phyloP scores from a whole-genome alignment of 2,329 filamentous ascomycete species.

The Furcasterigmium sp. region DNA sequence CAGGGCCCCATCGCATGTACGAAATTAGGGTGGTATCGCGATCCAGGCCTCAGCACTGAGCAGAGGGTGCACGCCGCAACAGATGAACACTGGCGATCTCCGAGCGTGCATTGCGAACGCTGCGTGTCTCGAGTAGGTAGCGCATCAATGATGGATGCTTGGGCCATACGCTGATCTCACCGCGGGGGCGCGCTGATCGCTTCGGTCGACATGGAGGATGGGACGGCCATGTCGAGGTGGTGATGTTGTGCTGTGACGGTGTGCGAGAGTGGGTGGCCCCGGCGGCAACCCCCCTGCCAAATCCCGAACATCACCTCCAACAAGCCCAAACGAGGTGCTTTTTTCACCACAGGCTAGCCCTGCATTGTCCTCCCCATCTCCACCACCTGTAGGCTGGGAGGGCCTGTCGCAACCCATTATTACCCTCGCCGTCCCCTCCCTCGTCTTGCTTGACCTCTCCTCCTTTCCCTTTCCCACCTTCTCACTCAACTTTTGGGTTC shows the following conservation, averaged over 20 bases:
- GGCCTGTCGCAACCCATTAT: constrained; percentile 21
- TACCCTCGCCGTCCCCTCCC: constrained; percentile 10
- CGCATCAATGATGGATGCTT: too few species aligned
- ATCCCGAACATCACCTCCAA: constrained; percentile 24
- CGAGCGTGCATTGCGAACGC: too few species aligned
- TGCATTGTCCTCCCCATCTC: not conserved
- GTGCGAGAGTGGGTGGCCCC: constrained; percentile 34
- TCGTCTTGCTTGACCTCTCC: constrained; percentile 6
- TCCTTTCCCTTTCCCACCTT: constrained; percentile 19
- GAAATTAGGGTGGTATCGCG: not conserved
- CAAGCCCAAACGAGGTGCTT: constrained; percentile 21
- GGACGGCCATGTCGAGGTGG: too few species aligned
- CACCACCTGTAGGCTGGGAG: constrained; percentile 2
- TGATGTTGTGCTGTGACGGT: not conserved
- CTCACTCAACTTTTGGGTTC: constrained; percentile 15
- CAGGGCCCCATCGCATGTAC: too few species aligned
- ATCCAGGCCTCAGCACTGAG: not conserved
- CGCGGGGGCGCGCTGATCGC: too few species aligned
- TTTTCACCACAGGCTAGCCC: constrained; percentile 13
- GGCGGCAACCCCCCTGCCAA: constrained; percentile 23
- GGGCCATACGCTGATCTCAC: too few species aligned
- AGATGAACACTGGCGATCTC: too few species aligned
- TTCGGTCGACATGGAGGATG: too few species aligned
- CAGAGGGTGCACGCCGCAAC: too few species aligned
- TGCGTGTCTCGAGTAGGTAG: too few species aligned